Base-by-base conservation (phyloP, 306 rosid species). In the Benincasa hispida region DNA sequence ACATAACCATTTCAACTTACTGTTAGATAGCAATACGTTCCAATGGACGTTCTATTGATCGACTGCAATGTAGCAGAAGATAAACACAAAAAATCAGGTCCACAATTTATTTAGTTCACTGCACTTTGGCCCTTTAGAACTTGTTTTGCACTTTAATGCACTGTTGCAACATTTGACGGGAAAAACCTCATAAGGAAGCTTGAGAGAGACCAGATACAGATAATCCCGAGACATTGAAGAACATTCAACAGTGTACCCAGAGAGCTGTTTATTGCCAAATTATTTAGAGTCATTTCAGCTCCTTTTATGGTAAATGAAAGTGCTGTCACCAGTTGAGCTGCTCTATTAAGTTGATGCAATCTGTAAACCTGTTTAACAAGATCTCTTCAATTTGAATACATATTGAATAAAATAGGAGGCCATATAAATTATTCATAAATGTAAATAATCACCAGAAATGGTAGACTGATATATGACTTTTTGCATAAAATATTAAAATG, bases 301-400 rank as follows among this genome's bases (percentile, higher is more conserved):
- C 99, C 99, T 89, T 91, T 90, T 41, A 94, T 91, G 0, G 99
- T 92, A 85, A 83, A 94, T 50, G 96, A 92, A 78, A 94, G 87
- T 67, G 99, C 99, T 76, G 99, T 89, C 82, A 94, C 99, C 80
- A 94, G 81, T 86, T 94, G 99, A 35, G 97, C 97, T 68, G 99
- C 97, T 83, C 97, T 86, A 77, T 94, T 92, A 85, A 94, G 91
- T 75, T 95, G 99, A 87, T 95, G 97, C 83, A 95, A 82, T 81
- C 99, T 89, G 79, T 95, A 95, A 45, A 95, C 96, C 99, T 95
- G 89, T 78, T 77, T 0, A 59, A 59, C 24, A 37, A 37, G n/a
- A 37, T 12, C 42, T 74, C 50, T 21, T 75, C 24, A 37, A 57
- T 21, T 57, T 15, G 3, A 55, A 21, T 1, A 41, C 12, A 50